Conservation (phyloP, 495 filamentous ascomycete genomes). For the Penicillium ochrochloron region DNA sequence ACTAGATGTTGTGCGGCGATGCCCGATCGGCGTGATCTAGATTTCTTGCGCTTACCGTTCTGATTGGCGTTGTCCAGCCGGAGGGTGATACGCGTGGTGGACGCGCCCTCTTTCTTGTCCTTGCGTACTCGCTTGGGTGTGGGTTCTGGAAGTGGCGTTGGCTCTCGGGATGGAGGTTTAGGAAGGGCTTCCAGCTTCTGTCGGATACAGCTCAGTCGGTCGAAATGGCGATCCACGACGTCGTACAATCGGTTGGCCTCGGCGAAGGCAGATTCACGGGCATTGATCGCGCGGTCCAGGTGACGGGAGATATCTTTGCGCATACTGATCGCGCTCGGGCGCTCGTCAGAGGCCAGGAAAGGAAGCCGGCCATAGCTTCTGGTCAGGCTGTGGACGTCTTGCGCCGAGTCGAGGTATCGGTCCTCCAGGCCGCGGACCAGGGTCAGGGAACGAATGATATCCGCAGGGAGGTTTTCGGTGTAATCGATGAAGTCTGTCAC, state of each 20-base stretch:
- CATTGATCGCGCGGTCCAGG: slow-evolving; percentile 73
- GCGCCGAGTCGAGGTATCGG: slow-evolving; percentile 66
- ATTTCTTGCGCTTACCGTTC: slow-evolving; percentile 31
- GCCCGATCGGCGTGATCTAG: slow-evolving; percentile 44
- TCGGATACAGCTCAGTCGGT: slow-evolving; percentile 75
- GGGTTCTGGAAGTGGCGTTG: slow-evolving; percentile 57
- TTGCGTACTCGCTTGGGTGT: slow-evolving; percentile 58
- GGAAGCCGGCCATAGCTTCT: slow-evolving; percentile 75
- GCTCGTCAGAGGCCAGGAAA: slow-evolving; percentile 54
- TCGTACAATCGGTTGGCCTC: slow-evolving; percentile 84
- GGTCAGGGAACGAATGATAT: slow-evolving; percentile 87
- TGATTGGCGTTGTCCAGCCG: slow-evolving; percentile 56
- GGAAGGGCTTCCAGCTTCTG: slow-evolving; percentile 80
- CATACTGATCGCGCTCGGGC: slow-evolving; percentile 60
- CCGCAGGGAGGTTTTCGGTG: slow-evolving; percentile 94
- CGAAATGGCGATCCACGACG: slow-evolving; percentile 76
- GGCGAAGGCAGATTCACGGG: slow-evolving; percentile 76
- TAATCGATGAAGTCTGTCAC: slow-evolving; percentile 96
- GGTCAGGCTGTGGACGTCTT: slow-evolving; percentile 72
- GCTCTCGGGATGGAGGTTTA: slow-evolving; percentile 70
- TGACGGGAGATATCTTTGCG: slow-evolving; percentile 77
- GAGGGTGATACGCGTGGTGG: slow-evolving; percentile 63
- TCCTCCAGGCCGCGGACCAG: slow-evolving; percentile 84
- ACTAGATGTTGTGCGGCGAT: slow-evolving; percentile 42
- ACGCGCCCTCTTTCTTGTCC: slow-evolving; percentile 44